These are phyloP conservation scores for Schizophyllum amplum DNA, from an alignment of 1,284 basidiomycete species.

Conservation along the genomic window DNA sequence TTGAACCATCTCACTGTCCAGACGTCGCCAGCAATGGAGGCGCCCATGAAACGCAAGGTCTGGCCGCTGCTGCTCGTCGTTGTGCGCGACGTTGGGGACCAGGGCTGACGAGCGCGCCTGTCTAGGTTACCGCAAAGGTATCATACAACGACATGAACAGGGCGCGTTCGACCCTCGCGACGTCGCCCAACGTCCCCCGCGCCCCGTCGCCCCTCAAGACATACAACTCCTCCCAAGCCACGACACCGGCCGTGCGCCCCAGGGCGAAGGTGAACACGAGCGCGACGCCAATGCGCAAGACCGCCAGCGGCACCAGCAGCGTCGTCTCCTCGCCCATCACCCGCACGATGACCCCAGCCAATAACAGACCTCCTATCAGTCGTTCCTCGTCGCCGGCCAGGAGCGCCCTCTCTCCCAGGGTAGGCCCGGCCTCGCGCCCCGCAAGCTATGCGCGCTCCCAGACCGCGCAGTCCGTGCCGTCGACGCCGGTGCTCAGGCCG, in stretches of 20 bases:
- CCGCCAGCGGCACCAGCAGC: conserved; percentile 33
- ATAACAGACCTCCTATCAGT: conserved; percentile 11
- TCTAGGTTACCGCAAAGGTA: conserved; percentile 34
- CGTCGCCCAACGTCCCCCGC: conserved; percentile 22
- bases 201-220: conserved; percentile 47
- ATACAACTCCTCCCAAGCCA: conserved; percentile 25
- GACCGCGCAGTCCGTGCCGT: neutral
- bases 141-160: conserved; percentile 2
- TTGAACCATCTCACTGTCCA: neutral
- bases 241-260: conserved; percentile 30
- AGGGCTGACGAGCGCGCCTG: neutral
- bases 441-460: neutral
- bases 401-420: conserved; percentile 12
- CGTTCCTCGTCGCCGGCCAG: conserved; percentile 8
- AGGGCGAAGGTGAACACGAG: conserved; percentile 56
- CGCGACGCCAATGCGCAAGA: conserved; percentile 27
- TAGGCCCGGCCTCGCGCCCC: neutral
- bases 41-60: conserved; percentile 7
- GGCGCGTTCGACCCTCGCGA: neutral
- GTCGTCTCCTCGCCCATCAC: conserved; percentile 16
- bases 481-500: conserved; percentile 1
- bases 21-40: conserved; percentile 2
- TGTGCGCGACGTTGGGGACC: neutral
- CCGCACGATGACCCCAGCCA: conserved; percentile 12
- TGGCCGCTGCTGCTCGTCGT: neutral